Percentiles rank a stretch among this genome's conserved stretches.
These are phyloP conservation scores for Aspergillus puulaauensis DNA, from an alignment of 2,329 filamentous ascomycete genomes.

Conservation along the genomic window DNA sequence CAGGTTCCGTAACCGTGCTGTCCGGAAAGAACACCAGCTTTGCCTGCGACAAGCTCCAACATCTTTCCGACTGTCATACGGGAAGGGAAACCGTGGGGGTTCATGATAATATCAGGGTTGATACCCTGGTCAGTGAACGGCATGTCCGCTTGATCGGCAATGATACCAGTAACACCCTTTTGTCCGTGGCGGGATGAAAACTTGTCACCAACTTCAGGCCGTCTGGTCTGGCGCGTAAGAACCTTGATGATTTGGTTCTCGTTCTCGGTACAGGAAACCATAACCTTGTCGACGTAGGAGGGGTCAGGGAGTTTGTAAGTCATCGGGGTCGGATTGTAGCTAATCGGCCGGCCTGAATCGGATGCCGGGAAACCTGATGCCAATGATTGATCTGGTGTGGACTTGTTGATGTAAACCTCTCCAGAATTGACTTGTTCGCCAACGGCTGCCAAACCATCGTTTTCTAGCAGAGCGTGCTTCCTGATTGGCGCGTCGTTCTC, in stretches of 20 bases:
- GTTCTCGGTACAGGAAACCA: conserved; percentile 85
- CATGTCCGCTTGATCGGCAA: conserved; percentile 95
- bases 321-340: conserved; percentile 43
- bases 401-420: conserved; percentile 89
- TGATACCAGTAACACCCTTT: conserved; percentile 96
- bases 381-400: conserved; percentile 74
- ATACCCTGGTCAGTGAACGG: conserved; percentile 90
- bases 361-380: conserved; percentile 63
- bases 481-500: conserved; percentile 61
- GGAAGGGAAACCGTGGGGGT: conserved; percentile 98
- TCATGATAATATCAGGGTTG: conserved; percentile 99
- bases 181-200: conserved; percentile 98
- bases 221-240: conserved; percentile 90
- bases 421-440: conserved; percentile 75
- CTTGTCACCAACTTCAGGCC: conserved; percentile 95
- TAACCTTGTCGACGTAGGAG: conserved; percentile 92
- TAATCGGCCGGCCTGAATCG: conserved; percentile 55
- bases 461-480: conserved; percentile 72
- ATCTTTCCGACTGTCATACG: conserved; percentile 99
- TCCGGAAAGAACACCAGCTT: conserved; percentile 84
- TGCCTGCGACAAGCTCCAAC: conserved; percentile 90
- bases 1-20: conserved; percentile 85
- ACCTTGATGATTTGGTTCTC: conserved; percentile 89
- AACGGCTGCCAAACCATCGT: conserved; percentile 86
- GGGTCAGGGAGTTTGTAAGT: conserved; percentile 82